Conservation (phyloP, 345 rosid genomes). For the Litchi chinensis region DNA sequence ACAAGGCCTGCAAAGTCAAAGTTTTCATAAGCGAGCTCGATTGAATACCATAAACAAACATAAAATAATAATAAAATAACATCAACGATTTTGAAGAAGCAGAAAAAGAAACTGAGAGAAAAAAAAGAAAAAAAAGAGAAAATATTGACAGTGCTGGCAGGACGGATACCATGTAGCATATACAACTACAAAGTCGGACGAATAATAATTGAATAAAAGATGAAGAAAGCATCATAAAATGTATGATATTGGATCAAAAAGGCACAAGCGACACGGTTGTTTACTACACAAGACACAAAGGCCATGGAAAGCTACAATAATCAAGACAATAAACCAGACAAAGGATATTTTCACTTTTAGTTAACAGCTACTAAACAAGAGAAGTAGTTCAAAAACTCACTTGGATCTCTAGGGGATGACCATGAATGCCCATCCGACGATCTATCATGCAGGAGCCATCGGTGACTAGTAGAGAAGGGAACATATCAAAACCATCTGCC, state of each 20-base stretch:
- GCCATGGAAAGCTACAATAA: slow-evolving; percentile 1
- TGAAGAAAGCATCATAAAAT: not conserved
- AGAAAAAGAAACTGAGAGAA: not conserved
- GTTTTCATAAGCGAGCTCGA: slow-evolving; percentile 1
- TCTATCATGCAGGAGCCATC: slow-evolving; percentile 97
- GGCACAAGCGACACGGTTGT: not conserved
- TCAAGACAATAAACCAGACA: not conserved
- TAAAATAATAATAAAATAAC: not conserved
- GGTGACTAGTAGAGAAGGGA: slow-evolving; percentile 80
- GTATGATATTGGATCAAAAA: not conserved
- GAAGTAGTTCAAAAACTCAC: slow-evolving; percentile 40
- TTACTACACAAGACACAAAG: not conserved
- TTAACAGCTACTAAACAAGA: not conserved
- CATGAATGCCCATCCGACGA: slow-evolving; percentile 89
- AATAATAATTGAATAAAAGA: not conserved
- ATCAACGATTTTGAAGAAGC: not conserved
- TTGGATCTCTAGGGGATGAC: slow-evolving; percentile 94
- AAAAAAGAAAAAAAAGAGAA: not conserved
- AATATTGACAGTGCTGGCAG: not conserved
- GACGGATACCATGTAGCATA: not conserved
- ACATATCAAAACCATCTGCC: slow-evolving; percentile 91
- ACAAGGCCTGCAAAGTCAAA: slow-evolving; percentile 58
- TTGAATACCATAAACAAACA: slow-evolving; percentile 9
- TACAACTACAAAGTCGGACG: not conserved
- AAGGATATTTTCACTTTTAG: not conserved